These are phyloP conservation scores for Arachis monticola DNA, from an alignment of 331 rosid genomes.

Conservation along the genomic window DNA sequence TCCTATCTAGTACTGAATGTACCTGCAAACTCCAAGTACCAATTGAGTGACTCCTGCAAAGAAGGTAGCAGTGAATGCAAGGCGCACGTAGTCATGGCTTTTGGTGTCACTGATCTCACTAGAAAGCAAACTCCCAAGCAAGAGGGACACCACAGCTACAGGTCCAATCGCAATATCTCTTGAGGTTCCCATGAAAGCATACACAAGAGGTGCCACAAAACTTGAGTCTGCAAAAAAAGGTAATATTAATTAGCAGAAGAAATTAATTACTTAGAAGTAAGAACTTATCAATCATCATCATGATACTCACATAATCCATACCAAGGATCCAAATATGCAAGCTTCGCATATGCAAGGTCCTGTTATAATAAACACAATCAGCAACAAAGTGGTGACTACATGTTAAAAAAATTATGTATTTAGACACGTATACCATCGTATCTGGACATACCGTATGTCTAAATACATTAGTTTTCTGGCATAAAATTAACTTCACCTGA, in stretches of 20 bases:
- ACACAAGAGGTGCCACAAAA: slow-evolving; percentile 86
- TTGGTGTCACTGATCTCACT: slow-evolving; percentile 47
- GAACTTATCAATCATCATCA: too few relatives aligned
- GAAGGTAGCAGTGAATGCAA: slow-evolving; percentile 91
- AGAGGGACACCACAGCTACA: slow-evolving; percentile 89
- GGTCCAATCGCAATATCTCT: slow-evolving; percentile 94
- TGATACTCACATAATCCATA: slow-evolving; percentile 78
- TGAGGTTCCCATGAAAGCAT: slow-evolving; percentile 93
- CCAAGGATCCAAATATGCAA: slow-evolving; percentile 62
- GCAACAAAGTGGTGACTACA: background rate
- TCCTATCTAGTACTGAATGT: too few relatives aligned
- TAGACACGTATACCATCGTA: too few relatives aligned
- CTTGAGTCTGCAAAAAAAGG: slow-evolving; percentile 62
- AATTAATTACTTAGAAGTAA: background rate
- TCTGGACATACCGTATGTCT: background rate
- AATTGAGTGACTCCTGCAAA: slow-evolving; percentile 86
- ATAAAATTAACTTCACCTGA: too few relatives aligned
- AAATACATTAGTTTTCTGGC: too few relatives aligned
- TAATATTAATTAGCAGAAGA: slow-evolving; percentile 14
- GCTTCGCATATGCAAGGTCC: slow-evolving; percentile 92
- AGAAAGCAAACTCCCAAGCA: slow-evolving; percentile 67
- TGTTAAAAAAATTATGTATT: background rate
- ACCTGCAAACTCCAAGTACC: slow-evolving; percentile 68
- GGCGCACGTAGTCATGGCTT: slow-evolving; percentile 52
- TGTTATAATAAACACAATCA: slow-evolving; percentile 14